Base-by-base conservation (phyloP, 257 asterid genomes). In the Nicotiana benthamiana region DNA sequence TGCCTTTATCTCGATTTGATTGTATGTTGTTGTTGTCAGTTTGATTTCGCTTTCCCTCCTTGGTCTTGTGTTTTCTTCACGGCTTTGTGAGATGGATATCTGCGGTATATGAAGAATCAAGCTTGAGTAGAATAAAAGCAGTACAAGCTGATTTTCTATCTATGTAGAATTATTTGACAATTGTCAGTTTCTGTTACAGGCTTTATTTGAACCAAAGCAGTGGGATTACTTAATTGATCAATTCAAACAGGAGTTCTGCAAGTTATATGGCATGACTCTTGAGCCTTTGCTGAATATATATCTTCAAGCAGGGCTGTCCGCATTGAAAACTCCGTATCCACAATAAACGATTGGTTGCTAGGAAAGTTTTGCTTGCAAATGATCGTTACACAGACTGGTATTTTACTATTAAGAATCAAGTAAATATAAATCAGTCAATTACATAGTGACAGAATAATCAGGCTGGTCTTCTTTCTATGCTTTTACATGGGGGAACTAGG, bases 281-380 rank as follows among this genome's bases (percentile, higher is more conserved):
- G 98, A 96, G 91, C 99, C 99, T 26, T 85, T 92, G 87, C 86
- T 96, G 87, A 92, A 91, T 80, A 96, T 96, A 79, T 96, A 86
- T 89, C 96, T 96, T 77, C 98, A 96, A 88, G 99, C 98, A 9
- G 99, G 99, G 83, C 84, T 96, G 84, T 94, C 96, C 32, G 98
- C 98, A 18, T 76, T 96, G 85, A 96, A 96, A 92, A 96, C 99
- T 72, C 98, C 99, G 98, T 96, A 96, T 96, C 99, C 98, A n/a
- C 60, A 20, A 60, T 26, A 3, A 48, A 18, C 43, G 26, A 74
- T 26, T 48, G 48, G 27, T 43, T 72, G 22, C 40, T 8, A 24
- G 24, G 77, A 54, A 43, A 9, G 3, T 59, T 22, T 43, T 61
- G 57, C 28, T 1, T 40, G 16, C 75, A 59, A 27, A 26, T 34